Evolutionary conservation across 2,329 filamentous ascomycete species (phyloP).

Genomic region (Fusarium subtropicale): DNA sequence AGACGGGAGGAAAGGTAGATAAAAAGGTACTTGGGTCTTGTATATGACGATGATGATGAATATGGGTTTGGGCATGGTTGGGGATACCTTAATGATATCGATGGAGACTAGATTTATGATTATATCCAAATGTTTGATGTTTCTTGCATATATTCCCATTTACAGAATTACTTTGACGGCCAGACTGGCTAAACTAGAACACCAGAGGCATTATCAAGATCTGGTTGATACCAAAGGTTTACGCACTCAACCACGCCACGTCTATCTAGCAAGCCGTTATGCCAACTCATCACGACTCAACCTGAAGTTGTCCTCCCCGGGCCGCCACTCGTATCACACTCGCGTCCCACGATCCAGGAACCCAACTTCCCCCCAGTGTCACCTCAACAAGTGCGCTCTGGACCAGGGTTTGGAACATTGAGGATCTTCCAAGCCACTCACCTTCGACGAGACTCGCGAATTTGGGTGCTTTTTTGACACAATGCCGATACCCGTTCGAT

Average conservation of each 20-base stretch:
- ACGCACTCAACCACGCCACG: not conserved
- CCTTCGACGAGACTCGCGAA: conserved; percentile 24
- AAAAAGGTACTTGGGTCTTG: conserved; percentile 14
- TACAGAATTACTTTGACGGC: not conserved
- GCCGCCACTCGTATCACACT: conserved; percentile 26
- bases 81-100: conserved; percentile 41
- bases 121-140: conserved; percentile 38
- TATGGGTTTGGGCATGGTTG: conserved; percentile 28
- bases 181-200: not conserved
- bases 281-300: conserved; percentile 5
- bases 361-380: conserved; percentile 9
- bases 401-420: conserved; percentile 31
- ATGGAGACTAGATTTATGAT: conserved; percentile 42
- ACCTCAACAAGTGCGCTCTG: conserved; percentile 17
- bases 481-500: conserved; percentile 36
- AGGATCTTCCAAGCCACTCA: conserved; percentile 20
- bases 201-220: not conserved
- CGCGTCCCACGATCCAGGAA: conserved; percentile 41
- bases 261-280: not conserved
- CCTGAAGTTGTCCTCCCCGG: conserved; percentile 19
- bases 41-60: conserved; percentile 41
- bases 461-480: conserved; percentile 20
- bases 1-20: conserved; percentile 17
- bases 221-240: not conserved
- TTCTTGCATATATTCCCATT: not conserved